A percentile compares a stretch with the other conserved stretches of the same genome.
Evolutionary conservation across 2,329 filamentous ascomycete species (phyloP).

Genomic region (Botrytis fabae): DNA sequence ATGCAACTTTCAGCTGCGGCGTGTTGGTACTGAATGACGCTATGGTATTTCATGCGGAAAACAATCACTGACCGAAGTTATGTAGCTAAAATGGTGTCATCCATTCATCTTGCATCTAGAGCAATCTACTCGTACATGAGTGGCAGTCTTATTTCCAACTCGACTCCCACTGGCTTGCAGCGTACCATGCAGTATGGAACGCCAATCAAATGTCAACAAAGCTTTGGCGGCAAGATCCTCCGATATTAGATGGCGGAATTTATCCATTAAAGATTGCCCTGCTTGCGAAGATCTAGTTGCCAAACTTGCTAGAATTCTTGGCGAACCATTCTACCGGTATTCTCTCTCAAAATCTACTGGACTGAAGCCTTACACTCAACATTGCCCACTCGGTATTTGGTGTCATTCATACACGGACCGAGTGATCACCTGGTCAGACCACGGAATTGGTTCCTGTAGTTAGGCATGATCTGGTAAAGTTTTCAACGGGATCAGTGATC

Average conservation of each 20-base stretch:
- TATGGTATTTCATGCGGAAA: not conserved
- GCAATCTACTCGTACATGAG: not conserved
- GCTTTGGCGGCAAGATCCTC: not conserved
- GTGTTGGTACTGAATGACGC: not conserved
- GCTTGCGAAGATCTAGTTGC: not conserved
- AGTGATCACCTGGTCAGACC: constrained; percentile 3
- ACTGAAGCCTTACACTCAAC: too few species aligned
- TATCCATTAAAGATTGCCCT: not conserved
- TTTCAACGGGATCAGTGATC: not conserved
- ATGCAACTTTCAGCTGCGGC: not conserved
- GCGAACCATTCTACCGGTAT: constrained; percentile 4
- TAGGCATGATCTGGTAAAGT: not conserved
- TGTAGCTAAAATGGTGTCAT: not conserved
- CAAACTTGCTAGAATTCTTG: not conserved
- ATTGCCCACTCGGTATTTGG: not conserved
- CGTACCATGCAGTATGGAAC: not conserved
- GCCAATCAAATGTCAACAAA: not conserved
- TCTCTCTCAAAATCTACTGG: not conserved
- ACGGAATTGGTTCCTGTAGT: constrained; percentile 5
- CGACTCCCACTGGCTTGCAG: constrained; percentile 4
- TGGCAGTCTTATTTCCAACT: not conserved
- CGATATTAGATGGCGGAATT: not conserved
- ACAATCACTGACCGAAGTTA: not conserved
- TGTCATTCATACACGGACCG: constrained; percentile 6
- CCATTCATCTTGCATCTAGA: not conserved